A percentile compares a stretch with the other conserved stretches of the same genome.
Evolutionary conservation across 2,329 filamentous ascomycete genomes (phyloP).

Genomic region (Coleophoma crateriformis): DNA sequence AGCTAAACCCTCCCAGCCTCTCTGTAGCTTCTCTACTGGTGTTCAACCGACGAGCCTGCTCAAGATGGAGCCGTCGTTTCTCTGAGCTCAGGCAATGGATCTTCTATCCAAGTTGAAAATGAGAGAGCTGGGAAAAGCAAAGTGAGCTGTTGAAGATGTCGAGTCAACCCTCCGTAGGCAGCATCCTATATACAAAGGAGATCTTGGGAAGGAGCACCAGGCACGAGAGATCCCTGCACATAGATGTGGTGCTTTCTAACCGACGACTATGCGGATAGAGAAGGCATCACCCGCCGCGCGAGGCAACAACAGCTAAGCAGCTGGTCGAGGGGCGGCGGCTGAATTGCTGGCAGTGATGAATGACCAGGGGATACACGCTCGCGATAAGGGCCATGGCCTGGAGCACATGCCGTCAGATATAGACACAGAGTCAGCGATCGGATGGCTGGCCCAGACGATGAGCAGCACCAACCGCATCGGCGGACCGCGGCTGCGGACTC

Average conservation of each 20-base stretch:
- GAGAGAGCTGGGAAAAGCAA: too few relatives aligned
- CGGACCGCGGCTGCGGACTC: conserved; percentile 20
- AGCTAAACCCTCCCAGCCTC: too few relatives aligned
- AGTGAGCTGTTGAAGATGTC: too few relatives aligned
- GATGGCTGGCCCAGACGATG: not conserved
- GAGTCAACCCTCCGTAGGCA: conserved; percentile 1
- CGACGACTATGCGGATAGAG: conserved; percentile 20
- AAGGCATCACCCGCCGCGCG: conserved; percentile 12
- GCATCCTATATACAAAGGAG: conserved; percentile 14
- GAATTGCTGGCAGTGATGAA: conserved; percentile 12
- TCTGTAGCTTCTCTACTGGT: too few relatives aligned
- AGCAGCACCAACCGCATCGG: conserved; percentile 11
- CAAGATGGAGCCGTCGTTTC: too few relatives aligned
- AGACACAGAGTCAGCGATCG: not conserved
- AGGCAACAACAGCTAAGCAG: conserved; percentile 1
- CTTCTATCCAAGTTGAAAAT: too few relatives aligned
- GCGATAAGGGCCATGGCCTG: not conserved
- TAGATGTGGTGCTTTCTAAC: conserved; percentile 11
- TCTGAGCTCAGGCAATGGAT: too few relatives aligned
- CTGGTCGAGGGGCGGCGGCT: conserved; percentile 14
- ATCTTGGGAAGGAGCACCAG: conserved; percentile 1
- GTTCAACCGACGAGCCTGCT: too few relatives aligned
- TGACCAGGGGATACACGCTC: conserved; percentile 1
- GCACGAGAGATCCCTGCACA: not conserved
- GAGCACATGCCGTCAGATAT: conserved; percentile 7